Base-by-base conservation (phyloP, 2,329 filamentous ascomycete genomes). In the Grosmannia serpens region DNA sequence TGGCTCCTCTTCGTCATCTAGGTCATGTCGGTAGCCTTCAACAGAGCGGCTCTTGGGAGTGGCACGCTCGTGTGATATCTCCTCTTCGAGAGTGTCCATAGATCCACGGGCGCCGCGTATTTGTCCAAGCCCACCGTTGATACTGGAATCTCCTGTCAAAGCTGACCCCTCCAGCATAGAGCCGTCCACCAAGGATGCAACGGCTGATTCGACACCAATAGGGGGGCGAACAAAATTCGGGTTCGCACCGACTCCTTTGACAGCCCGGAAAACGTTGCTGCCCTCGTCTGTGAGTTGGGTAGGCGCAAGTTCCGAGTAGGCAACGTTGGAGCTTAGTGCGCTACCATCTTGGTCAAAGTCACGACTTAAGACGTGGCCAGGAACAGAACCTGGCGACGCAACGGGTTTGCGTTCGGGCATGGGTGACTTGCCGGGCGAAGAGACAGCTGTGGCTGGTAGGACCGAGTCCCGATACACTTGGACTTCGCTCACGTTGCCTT, bases 141-240 rank as follows among this genome's bases (percentile, higher is more conserved):
- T 73, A 35, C 75, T 77, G 15, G 83, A 85, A 11, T 76, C 78
- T 17, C 73, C 75, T 3, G 84, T 91, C 57, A 96, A 69, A 15
- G 86, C 81, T 2, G 90, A 95, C 56, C 80, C 80, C 5, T 83
- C 80, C 20, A 83, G 69, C 70, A 80, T 75, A 0, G 90, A 92
- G 22, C 91, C 89, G 65, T 94, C 87, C 1, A 86, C 75, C 8
- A 97, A 76, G 20, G 91, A 96, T 9, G 92, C 92, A 13, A 97
- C 91, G 11, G 88, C 88, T 17, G 91, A 96, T 70, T 96, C 91
- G 0, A 95, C 85, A 2, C 82, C 89, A 38, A 84, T 68, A 2
- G 82, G 83, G 1, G 83, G 85, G 65, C 91, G 84, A 3, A 95
- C 80, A 67, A 90, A 86, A 64, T 89, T 80, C 2, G 90, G 86